A percentile compares a stretch with the other conserved stretches of the same genome.
Evolutionary conservation across 306 rosid species (phyloP).

Genomic region (Lotus japonicus): DNA sequence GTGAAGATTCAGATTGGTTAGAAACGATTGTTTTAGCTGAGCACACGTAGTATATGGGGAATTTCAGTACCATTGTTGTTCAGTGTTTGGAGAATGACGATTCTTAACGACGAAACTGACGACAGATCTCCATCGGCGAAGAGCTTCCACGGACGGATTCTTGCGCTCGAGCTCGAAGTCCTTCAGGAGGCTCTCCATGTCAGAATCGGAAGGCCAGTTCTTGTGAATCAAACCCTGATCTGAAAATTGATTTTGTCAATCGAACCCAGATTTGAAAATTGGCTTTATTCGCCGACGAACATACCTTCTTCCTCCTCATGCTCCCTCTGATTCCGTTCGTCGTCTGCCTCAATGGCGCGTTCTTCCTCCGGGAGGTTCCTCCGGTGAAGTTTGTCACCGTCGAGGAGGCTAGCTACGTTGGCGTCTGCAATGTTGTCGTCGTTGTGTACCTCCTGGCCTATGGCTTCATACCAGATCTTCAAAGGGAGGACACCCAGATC

Average conservation of each 20-base stretch:
- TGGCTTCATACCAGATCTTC: conserved; percentile 60
- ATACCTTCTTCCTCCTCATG: conserved; percentile 62
- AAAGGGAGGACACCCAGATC: too few relatives aligned
- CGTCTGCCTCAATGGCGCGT: conserved; percentile 58
- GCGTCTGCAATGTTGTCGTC: conserved; percentile 47
- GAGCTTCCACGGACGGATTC: conserved; percentile 46
- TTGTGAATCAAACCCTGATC: too few relatives aligned
- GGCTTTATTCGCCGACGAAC: conserved; percentile 58
- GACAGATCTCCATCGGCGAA: conserved; percentile 67
- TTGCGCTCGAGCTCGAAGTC: conserved; percentile 64
- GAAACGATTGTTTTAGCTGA: conserved; percentile 87
- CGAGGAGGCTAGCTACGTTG: conserved; percentile 53
- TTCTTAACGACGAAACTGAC: conserved; percentile 73
- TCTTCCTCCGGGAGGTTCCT: conserved; percentile 75
- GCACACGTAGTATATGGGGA: conserved; percentile 80
- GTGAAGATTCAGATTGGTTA: too few relatives aligned
- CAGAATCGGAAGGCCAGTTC: background rate
- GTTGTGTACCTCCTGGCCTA: conserved; percentile 54
- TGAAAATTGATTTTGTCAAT: too few relatives aligned
- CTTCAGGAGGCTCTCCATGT: conserved; percentile 41
- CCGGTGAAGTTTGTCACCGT: conserved; percentile 20
- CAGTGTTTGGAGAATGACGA: conserved; percentile 89
- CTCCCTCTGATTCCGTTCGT: conserved; percentile 62
- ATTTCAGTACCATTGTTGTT: conserved; percentile 95
- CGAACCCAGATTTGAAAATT: too few relatives aligned